Evolutionary conservation across 1,284 basidiomycete species (phyloP).

Genomic region (Tausonia pullulans): DNA sequence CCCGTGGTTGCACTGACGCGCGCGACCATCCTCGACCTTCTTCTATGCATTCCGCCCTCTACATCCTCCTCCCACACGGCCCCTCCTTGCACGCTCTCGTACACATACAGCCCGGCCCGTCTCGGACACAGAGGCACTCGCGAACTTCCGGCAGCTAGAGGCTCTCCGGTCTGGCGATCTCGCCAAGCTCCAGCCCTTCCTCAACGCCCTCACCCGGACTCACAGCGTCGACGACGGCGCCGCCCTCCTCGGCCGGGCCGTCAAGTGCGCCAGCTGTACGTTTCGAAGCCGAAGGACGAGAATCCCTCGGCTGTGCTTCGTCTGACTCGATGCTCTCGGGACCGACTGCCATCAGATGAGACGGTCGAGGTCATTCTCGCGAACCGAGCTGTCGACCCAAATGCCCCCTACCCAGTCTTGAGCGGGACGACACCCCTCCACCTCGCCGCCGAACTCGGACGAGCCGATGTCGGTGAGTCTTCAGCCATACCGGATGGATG

Average conservation of each 20-base stretch:
- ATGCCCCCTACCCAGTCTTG: slow-evolving; percentile 54
- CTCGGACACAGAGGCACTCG: slow-evolving; percentile 45
- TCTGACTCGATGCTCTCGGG: background rate
- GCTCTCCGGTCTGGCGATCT: slow-evolving; percentile 68
- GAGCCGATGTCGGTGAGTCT: slow-evolving; percentile 54
- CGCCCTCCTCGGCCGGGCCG: slow-evolving; percentile 64
- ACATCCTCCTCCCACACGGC: background rate
- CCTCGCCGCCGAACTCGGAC: slow-evolving; percentile 68
- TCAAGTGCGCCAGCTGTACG: slow-evolving; percentile 9
- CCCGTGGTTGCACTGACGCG: too few species aligned
- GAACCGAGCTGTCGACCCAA: slow-evolving; percentile 64
- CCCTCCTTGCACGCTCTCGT: background rate
- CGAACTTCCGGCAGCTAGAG: slow-evolving; percentile 66
- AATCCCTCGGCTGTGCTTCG: slow-evolving; percentile 10
- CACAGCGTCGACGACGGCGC: slow-evolving; percentile 24
- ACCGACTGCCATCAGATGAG: slow-evolving; percentile 36
- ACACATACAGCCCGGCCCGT: background rate
- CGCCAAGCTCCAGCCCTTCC: slow-evolving; percentile 65
- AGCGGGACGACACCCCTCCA: slow-evolving; percentile 76
- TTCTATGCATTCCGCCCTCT: too few species aligned
- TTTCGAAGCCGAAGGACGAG: background rate
- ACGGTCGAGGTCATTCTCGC: slow-evolving; percentile 58
- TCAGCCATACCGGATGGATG: background rate
- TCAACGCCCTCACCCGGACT: slow-evolving; percentile 61
- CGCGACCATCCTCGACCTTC: too few species aligned